These are phyloP conservation scores for Martiniozyma abietophila DNA, from an alignment of 805 yeast species.

Conservation along the genomic window DNA sequence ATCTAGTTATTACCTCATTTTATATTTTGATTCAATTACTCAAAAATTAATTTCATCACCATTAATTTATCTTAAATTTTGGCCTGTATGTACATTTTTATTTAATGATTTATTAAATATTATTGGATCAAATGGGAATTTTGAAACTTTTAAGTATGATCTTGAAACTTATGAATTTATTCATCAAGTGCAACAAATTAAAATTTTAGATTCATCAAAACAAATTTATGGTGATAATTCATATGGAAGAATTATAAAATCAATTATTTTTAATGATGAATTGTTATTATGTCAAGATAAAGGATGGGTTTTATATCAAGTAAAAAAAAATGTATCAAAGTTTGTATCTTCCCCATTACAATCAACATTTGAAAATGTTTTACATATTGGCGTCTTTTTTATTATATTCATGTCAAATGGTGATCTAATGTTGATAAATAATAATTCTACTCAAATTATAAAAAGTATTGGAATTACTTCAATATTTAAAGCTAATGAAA, in stretches of 20 bases:
- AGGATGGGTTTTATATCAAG: constrained; percentile 25
- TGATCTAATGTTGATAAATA: constrained; percentile 12
- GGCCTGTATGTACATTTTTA: constrained; percentile 19
- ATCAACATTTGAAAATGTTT: constrained; percentile 13
- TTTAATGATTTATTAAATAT: constrained; percentile 16
- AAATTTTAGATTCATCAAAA: constrained; percentile 11
- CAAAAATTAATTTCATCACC: constrained; percentile 2
- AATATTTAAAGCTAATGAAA: constrained; percentile 7
- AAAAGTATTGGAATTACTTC: constrained; percentile 1
- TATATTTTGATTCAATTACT: constrained; percentile 1
- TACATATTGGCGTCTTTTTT: constrained; percentile 10
- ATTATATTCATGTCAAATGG: constrained; percentile 17
- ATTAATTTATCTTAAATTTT: constrained; percentile 14
- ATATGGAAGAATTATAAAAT: constrained; percentile 10
- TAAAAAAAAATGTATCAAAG: constrained; percentile 7
- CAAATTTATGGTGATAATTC: constrained; percentile 16
- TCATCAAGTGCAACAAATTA: constrained; percentile 1
- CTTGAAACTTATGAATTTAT: constrained; percentile 1
- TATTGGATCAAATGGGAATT: constrained; percentile 16
- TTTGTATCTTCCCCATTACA: constrained; percentile 20
- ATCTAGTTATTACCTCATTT: constrained; percentile 3
- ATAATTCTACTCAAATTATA: constrained; percentile 9
- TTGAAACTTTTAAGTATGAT: constrained; percentile 14
- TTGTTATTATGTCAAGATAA: constrained; percentile 22
- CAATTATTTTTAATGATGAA: constrained; percentile 3